A percentile compares a stretch with the other conserved stretches of the same genome.
phyloP scores from a whole-genome alignment of 208 protist genomes.

The Wallacemonas collosoma region DNA sequence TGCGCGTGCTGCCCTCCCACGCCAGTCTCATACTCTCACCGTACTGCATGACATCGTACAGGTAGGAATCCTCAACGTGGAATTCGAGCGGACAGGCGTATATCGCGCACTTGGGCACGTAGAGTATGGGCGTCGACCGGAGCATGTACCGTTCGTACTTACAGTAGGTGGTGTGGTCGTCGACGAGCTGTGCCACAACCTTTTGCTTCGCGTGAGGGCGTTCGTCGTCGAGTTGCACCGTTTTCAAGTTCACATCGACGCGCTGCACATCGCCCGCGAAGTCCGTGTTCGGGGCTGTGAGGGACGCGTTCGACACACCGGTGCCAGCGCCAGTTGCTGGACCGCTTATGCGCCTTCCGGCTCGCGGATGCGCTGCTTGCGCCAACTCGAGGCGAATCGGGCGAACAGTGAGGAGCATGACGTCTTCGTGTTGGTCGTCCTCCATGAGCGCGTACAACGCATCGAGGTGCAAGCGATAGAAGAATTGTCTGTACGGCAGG shows the following conservation, averaged over 20 bases:
- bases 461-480: slow-evolving; percentile 51
- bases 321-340: no score
- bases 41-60: slow-evolving; percentile 54
- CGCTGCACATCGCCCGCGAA: slow-evolving; percentile 47
- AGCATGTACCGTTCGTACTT: slow-evolving; percentile 52
- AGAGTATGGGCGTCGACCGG: slow-evolving; percentile 64
- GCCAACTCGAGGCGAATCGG: slow-evolving; percentile 47
- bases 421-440: slow-evolving; percentile 27
- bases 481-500: slow-evolving; percentile 65
- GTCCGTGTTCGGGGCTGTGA: background rate
- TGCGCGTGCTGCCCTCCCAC: slow-evolving; percentile 18
- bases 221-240: slow-evolving; percentile 78
- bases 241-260: slow-evolving; percentile 43
- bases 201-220: slow-evolving; percentile 55
- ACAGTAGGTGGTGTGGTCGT: slow-evolving; percentile 30
- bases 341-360: background rate
- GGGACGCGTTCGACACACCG: background rate
- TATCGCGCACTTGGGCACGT: slow-evolving; percentile 40
- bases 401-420: slow-evolving; percentile 47
- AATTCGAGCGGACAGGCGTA: slow-evolving; percentile 51
- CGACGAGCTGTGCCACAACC: slow-evolving; percentile 65
- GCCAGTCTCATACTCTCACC: slow-evolving; percentile 28
- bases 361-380: slow-evolving; percentile 32
- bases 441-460: slow-evolving; percentile 52
- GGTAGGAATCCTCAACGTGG: slow-evolving; percentile 77